Percentiles rank a stretch among this genome's conserved stretches.
phyloP scores from a whole-genome alignment of 495 filamentous ascomycete species.

The Entonaema liquescens region DNA sequence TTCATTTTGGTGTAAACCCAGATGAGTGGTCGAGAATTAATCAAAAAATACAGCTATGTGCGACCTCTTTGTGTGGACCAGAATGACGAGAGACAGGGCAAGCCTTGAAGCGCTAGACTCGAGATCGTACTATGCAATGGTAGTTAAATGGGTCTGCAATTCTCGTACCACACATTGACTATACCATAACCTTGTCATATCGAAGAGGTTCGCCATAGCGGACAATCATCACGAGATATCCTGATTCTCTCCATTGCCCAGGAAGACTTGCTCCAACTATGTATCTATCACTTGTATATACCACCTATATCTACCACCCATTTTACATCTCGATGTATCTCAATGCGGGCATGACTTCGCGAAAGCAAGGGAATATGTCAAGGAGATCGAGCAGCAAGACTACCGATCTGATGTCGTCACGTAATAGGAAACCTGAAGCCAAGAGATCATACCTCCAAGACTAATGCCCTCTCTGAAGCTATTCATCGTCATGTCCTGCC shows the following conservation, averaged over 20 bases:
- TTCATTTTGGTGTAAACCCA: conserved; percentile 34
- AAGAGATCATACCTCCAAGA: conserved; percentile 28
- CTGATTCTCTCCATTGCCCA: conserved; percentile 9
- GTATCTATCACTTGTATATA: too few species aligned
- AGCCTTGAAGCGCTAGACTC: conserved; percentile 23
- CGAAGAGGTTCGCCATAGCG: conserved; percentile 30
- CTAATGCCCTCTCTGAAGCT: conserved; percentile 9
- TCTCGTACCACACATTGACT: conserved; percentile 22
- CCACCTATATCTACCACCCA: neutral
- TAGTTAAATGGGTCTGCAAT: conserved; percentile 23
- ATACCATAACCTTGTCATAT: conserved; percentile 31
- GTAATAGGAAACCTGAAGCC: conserved; percentile 31
- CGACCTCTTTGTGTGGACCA: conserved; percentile 14
- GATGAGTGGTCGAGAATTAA: conserved; percentile 33
- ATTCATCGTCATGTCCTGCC: conserved; percentile 28
- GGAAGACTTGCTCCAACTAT: conserved; percentile 10
- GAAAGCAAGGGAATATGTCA: conserved; percentile 8
- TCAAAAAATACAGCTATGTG: conserved; percentile 26
- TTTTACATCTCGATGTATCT: conserved; percentile 16
- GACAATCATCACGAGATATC: conserved; percentile 38
- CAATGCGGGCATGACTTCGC: conserved; percentile 18
- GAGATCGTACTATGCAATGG: conserved; percentile 6
- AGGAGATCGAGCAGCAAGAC: conserved; percentile 8
- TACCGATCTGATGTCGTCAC: conserved; percentile 31
- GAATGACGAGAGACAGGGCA: conserved; percentile 33